Percentiles rank a stretch among this genome's conserved stretches.
These are phyloP conservation scores for Colletotrichum acutatum DNA, from an alignment of 2,329 filamentous ascomycete species.

Conservation along the genomic window DNA sequence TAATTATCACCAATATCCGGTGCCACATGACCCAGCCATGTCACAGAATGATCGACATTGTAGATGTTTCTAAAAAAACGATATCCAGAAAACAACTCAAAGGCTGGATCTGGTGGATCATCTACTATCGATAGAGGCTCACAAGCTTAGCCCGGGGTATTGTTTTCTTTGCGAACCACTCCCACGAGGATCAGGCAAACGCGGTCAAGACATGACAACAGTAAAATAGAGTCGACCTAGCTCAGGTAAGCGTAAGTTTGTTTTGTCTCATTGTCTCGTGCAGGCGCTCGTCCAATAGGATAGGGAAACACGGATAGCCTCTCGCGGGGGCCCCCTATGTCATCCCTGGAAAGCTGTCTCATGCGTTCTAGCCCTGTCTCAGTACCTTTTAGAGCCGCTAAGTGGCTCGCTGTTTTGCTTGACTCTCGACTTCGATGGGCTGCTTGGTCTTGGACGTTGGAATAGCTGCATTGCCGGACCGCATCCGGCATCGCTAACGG, in stretches of 20 bases:
- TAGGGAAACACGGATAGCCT: background rate
- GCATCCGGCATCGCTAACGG: background rate
- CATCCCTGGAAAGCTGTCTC: background rate
- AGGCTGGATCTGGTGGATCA: background rate
- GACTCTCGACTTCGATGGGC: background rate
- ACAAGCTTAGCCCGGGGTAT: background rate
- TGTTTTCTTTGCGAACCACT: background rate
- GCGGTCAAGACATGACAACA: background rate
- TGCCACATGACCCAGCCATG: background rate
- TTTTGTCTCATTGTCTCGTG: background rate
- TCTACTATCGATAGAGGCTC: background rate
- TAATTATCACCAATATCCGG: background rate
- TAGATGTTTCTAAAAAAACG: no score
- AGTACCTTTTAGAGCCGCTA: background rate
- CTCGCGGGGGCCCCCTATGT: no score
- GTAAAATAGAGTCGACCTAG: background rate
- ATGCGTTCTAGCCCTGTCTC: background rate
- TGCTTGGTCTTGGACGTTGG: background rate
- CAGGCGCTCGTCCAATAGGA: background rate
- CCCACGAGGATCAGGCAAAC: background rate
- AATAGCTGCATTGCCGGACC: background rate
- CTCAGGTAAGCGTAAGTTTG: background rate
- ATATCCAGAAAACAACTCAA: background rate
- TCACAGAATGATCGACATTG: background rate
- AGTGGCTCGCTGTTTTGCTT: background rate